A percentile compares a stretch with the other conserved stretches of the same genome.
These are phyloP conservation scores for Penicillium bialowiezense DNA, from an alignment of 495 filamentous ascomycete species.

Conservation along the genomic window DNA sequence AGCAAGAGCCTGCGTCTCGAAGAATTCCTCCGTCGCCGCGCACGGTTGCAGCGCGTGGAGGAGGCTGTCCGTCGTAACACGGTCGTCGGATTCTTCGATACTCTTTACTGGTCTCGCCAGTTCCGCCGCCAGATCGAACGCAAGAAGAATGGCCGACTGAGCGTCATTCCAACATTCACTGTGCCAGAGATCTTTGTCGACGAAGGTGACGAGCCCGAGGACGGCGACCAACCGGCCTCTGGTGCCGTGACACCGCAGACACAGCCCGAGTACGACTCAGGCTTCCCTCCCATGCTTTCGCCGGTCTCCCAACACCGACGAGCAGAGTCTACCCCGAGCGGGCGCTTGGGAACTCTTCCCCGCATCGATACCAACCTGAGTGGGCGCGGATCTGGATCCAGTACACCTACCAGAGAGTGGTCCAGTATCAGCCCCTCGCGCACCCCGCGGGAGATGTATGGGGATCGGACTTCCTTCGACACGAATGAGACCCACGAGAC, in stretches of 20 bases:
- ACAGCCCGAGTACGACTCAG: slow-evolving; percentile 14
- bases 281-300: slow-evolving; percentile 32
- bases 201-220: slow-evolving; percentile 41
- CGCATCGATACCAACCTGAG: slow-evolving; percentile 41
- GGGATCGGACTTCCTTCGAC: slow-evolving; percentile 32
- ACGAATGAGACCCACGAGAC: slow-evolving; percentile 16
- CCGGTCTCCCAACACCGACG: slow-evolving; percentile 33
- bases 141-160: slow-evolving; percentile 70
- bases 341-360: slow-evolving; percentile 22
- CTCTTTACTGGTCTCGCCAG: slow-evolving; percentile 79
- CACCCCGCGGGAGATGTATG: slow-evolving; percentile 33
- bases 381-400: slow-evolving; percentile 25
- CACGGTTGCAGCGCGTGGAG: slow-evolving; percentile 91
- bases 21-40: slow-evolving; percentile 89
- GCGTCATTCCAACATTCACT: slow-evolving; percentile 71
- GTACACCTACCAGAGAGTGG: slow-evolving; percentile 44
- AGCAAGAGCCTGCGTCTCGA: slow-evolving; percentile 92
- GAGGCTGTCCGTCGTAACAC: slow-evolving; percentile 86
- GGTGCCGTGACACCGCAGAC: slow-evolving; percentile 22
- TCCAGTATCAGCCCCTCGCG: slow-evolving; percentile 43
- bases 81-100: slow-evolving; percentile 95
- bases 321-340: slow-evolving; percentile 27
- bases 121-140: slow-evolving; percentile 71
- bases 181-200: slow-evolving; percentile 93
- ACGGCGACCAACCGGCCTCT: slow-evolving; percentile 17